Base-by-base conservation (phyloP, 148 eudicot genomes). In the Chenopodium formosanum region DNA sequence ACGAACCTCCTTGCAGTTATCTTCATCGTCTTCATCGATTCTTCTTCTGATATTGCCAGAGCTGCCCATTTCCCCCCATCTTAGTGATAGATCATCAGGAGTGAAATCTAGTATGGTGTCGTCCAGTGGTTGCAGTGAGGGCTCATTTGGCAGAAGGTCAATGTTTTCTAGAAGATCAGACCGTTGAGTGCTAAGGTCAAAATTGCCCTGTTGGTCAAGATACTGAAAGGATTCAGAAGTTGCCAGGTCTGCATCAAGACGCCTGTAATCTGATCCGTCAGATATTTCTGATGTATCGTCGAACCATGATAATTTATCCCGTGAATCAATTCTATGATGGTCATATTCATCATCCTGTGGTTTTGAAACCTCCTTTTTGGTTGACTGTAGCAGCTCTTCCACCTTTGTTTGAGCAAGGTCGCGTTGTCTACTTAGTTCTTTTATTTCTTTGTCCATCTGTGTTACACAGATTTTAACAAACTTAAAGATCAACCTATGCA, bases 361-460 rank as follows among this genome's bases (percentile, higher is more conserved):
- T 79, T 69, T 76, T 80, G 92, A 80, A 84, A 74, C 62, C 76
- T 78, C 82, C 58, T 67, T 70, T 56, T 79, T 85, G 31, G 74
- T 81, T 75, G 94, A 86, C 20, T 74, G 79, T 73, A 92, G 68
- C 82, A 97, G 81, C 87, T 91, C 88, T 82, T 92, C 88, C 27
- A 90, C 71, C 70, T 84, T 91, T 71, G 91, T 91, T 82, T 89
- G 92, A 81, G 99, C 99, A 48, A 86, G 81, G 78, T 97, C 94
- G 11, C 94, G 94, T 72, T 97, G 92, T 53, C 81, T 82, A 75
- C 92, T 94, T 68, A 97, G 84, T 80, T 90, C 97, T 84, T 80
- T 87, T 79, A 97, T 94, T 86, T 97, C 98, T 78, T 84, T 86
- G 73, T 89, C 97, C 99, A 92, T 97, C 97, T 97, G 89, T 82